These are phyloP conservation scores for Alternaria alternata DNA, from an alignment of 2,329 filamentous ascomycete species.

Conservation along the genomic window DNA sequence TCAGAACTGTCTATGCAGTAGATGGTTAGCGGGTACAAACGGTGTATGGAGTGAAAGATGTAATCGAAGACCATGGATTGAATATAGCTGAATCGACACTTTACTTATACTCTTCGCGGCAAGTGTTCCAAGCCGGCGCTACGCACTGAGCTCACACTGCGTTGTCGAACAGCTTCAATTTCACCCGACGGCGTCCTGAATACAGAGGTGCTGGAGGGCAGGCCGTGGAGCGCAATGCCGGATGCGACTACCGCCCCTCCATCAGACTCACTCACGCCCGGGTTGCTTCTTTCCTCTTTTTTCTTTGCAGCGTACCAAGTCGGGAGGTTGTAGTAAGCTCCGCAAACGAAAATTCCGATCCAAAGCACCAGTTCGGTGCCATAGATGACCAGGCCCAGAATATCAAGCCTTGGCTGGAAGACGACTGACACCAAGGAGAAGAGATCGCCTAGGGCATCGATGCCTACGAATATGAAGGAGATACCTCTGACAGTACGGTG, in stretches of 20 bases:
- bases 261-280: neutral
- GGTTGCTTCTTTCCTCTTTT: constrained; percentile 14
- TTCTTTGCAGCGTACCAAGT: constrained; percentile 62
- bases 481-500: constrained; percentile 74
- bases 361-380: constrained; percentile 71
- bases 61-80: neutral
- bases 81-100: neutral
- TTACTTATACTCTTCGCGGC: constrained; percentile 17
- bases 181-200: constrained; percentile 65
- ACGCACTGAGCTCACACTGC: constrained; percentile 21
- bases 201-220: constrained; percentile 69
- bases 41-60: constrained; percentile 1
- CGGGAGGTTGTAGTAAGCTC: constrained; percentile 69
- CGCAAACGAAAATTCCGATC: constrained; percentile 72
- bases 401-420: constrained; percentile 66
- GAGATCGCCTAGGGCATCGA: constrained; percentile 74
- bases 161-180: constrained; percentile 36
- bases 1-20: neutral
- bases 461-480: constrained; percentile 74
- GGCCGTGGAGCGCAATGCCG: constrained; percentile 55
- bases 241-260: constrained; percentile 9
- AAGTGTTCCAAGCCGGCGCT: constrained; percentile 5
- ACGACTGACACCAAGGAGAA: constrained; percentile 71
- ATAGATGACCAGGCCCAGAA: constrained; percentile 73
- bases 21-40: neutral